Evolutionary conservation across 805 yeast genomes (phyloP).

Genomic region (Candida parachauliodes): DNA sequence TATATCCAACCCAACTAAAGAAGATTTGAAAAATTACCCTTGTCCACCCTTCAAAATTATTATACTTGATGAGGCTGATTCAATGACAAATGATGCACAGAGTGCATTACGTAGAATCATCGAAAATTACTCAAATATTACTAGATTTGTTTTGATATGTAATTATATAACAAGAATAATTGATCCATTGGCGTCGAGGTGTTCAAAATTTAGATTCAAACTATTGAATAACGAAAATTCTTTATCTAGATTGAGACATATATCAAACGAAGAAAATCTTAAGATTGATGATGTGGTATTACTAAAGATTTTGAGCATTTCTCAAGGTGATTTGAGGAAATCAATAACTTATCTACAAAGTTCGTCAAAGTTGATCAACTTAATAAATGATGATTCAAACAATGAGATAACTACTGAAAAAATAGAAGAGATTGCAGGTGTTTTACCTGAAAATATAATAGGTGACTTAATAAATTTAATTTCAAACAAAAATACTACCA

Average conservation of each 20-base stretch:
- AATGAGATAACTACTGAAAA: conserved; percentile 39
- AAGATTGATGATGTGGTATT: conserved; percentile 48
- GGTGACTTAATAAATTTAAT: conserved; percentile 35
- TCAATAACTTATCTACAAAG: conserved; percentile 90
- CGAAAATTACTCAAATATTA: conserved; percentile 62
- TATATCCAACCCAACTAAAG: conserved; percentile 73
- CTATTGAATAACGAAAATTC: conserved; percentile 72
- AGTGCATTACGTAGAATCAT: conserved; percentile 85
- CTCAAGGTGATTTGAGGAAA: conserved; percentile 88
- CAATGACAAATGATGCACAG: conserved; percentile 97
- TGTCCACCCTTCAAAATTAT: conserved; percentile 96
- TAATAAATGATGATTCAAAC: conserved; percentile 22
- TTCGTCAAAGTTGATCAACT: conserved; percentile 47
- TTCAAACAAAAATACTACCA: conserved; percentile 20
- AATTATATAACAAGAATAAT: conserved; percentile 95
- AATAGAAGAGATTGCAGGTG: conserved; percentile 73
- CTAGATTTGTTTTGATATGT: conserved; percentile 92
- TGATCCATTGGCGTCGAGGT: conserved; percentile 94
- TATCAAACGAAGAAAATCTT: conserved; percentile 44
- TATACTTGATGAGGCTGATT: conserved; percentile 92
- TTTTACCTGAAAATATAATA: conserved; percentile 53
- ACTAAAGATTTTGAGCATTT: conserved; percentile 60
- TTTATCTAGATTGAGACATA: conserved; percentile 57
- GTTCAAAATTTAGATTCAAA: conserved; percentile 91
- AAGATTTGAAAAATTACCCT: conserved; percentile 72